Base-by-base conservation (phyloP, 352 stramenopile species). In the Phytophthora ohioensis region DNA sequence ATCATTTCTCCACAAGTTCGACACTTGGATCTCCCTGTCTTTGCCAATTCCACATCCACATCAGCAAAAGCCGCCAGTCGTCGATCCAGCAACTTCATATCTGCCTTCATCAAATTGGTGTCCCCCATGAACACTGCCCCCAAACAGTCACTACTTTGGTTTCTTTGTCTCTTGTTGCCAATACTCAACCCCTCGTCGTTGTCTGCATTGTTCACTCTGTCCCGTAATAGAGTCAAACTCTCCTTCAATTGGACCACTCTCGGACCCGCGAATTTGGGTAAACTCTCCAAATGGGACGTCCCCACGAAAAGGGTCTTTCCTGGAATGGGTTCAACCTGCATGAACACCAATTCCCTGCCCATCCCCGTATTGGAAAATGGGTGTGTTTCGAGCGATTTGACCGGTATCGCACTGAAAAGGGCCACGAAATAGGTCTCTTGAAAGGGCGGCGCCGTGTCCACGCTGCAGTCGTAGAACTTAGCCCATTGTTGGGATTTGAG, bases 101-200 rank as follows among this genome's bases (percentile, higher is more conserved):
- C 87, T 0, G 66, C 66, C 17, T 73, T 72, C 21, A 94, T 47
- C 30, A 94, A 60, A 67, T 94, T 93, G 4, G 71, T 93, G 49
- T 94, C 87, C 21, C 84, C 87, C 85, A 94, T 92, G 61, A 94
- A 85, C 2, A 94, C 61, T 3, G 84, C 83, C 7, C 87, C 87
- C 1, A 93, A 51, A 56, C 82, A 90, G 32, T 61, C 46, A 58
- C 21, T 52, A n/a, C 46, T 21, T 35, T 52, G 21, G n/a, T 47
- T 13, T 47, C 13, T 46, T 0, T 6, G 30, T 52, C 67, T 52
- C 38, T 67, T 59, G n/a, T 45, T 48, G 1, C 54, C 75, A 32
- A 69, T 67, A 10, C 15, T 13, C 10, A 63, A 4, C 1, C 4
- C n/a, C 5, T 73, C 65, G 8, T 75, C 65, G 41, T 54, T 72